Evolutionary conservation across 2,329 filamentous ascomycete genomes (phyloP).

Genomic region (Exutisphaerella laricina): DNA sequence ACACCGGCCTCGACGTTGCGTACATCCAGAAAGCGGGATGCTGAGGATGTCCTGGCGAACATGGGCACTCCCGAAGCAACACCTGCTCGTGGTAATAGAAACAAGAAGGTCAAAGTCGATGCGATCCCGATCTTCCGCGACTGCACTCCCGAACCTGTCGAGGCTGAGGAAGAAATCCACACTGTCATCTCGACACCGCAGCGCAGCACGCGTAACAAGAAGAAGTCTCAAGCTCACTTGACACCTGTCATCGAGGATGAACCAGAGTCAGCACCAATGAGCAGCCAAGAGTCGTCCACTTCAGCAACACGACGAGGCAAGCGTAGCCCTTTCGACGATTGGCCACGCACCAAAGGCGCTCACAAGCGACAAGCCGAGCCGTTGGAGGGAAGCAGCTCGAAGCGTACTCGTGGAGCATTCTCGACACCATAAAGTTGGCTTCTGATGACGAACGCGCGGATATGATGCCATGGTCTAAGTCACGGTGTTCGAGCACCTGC

Average conservation of each 20-base stretch:
- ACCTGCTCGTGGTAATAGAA: slow-evolving; percentile 29
- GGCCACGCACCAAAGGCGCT: slow-evolving; percentile 57
- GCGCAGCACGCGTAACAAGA: slow-evolving; percentile 28
- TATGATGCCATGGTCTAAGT: background rate
- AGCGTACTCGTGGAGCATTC: slow-evolving; percentile 14
- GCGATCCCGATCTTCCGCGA: slow-evolving; percentile 29
- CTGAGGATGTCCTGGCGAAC: slow-evolving; percentile 20
- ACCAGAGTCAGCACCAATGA: slow-evolving; percentile 15
- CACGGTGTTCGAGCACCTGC: background rate
- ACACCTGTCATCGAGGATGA: slow-evolving; percentile 30
- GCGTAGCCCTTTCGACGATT: slow-evolving; percentile 60
- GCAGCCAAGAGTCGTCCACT: slow-evolving; percentile 2
- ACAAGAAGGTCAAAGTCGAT: slow-evolving; percentile 17
- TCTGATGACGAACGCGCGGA: background rate
- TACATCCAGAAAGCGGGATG: slow-evolving; percentile 10
- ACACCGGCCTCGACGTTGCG: slow-evolving; percentile 17
- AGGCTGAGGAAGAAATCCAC: background rate
- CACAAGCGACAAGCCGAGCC: slow-evolving; percentile 18
- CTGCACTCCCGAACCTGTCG: slow-evolving; percentile 6
- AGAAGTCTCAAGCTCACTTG: slow-evolving; percentile 9
- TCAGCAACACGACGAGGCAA: slow-evolving; percentile 21
- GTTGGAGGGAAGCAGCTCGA: slow-evolving; percentile 7
- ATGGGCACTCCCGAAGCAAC: slow-evolving; percentile 8
- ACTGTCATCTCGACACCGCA: slow-evolving; percentile 11
- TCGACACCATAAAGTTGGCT: background rate